Percentiles rank a stretch among this genome's conserved stretches.
Evolutionary conservation across 73 alveolate species (phyloP).

Genomic region (Stentor coeruleus): DNA sequence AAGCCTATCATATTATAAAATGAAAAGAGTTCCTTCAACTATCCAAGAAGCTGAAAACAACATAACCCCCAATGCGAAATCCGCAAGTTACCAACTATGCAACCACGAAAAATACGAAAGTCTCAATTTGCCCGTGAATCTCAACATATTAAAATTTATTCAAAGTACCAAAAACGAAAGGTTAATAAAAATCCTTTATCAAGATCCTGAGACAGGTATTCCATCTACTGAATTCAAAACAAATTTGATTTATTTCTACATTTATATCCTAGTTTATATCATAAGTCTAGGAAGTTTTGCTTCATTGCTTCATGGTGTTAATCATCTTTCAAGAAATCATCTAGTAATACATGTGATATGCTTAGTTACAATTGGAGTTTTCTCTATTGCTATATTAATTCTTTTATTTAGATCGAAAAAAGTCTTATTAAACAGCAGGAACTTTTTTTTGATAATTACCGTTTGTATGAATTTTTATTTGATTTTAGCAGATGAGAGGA

Average conservation of each 20-base stretch:
- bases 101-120: conserved; percentile 12
- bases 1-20: too few relatives aligned
- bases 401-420: background rate
- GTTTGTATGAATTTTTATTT: background rate
- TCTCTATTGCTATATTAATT: background rate
- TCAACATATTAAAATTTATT: background rate
- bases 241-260: background rate
- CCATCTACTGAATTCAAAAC: background rate
- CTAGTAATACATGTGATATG: too few relatives aligned
- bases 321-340: background rate
- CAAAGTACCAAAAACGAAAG: background rate
- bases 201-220: background rate
- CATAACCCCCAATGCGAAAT: background rate
- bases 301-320: background rate
- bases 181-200: background rate
- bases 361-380: background rate
- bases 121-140: background rate
- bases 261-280: background rate
- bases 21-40: too few relatives aligned
- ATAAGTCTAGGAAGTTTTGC: background rate
- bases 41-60: background rate
- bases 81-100: background rate
- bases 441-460: background rate
- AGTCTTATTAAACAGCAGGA: too few relatives aligned
- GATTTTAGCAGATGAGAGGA: conserved; percentile 6